Evolutionary conservation across 1,284 basidiomycete genomes (phyloP).

Genomic region (Apiotrichum mycotoxinovorans): DNA sequence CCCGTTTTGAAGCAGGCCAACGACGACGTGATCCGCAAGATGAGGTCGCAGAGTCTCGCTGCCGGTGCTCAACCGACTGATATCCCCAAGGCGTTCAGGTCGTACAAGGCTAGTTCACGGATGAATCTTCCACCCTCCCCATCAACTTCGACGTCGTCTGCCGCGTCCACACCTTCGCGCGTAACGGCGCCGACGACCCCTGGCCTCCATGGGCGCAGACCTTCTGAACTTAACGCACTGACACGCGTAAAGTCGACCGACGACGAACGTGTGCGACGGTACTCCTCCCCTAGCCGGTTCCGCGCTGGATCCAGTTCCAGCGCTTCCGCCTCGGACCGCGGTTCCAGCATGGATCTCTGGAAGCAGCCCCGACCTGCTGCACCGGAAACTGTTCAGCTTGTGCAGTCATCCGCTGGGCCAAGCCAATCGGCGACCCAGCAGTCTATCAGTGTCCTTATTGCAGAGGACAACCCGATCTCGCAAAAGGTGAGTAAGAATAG

Average conservation of each 20-base stretch:
- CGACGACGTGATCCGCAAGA: constrained; percentile 94
- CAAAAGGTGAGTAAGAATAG: constrained; percentile 63
- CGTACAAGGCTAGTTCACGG: not conserved
- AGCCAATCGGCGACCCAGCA: not conserved
- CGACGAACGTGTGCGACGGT: constrained; percentile 66
- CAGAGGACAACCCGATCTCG: constrained; percentile 96
- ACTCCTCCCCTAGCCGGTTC: constrained; percentile 80
- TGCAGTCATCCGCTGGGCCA: not conserved
- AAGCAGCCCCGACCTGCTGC: constrained; percentile 18
- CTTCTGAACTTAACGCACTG: constrained; percentile 76
- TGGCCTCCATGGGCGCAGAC: constrained; percentile 64
- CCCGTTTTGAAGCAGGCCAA: constrained; percentile 97
- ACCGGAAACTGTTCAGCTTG: constrained; percentile 2
- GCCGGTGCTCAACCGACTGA: constrained; percentile 13
- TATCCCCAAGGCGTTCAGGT: not conserved
- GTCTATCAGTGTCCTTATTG: constrained; percentile 78
- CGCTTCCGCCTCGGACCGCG: constrained; percentile 54
- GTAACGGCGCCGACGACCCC: constrained; percentile 17
- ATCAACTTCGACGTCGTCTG: constrained; percentile 85
- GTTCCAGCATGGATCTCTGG: constrained; percentile 35
- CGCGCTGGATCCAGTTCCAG: constrained; percentile 68
- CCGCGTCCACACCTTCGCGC: constrained; percentile 84
- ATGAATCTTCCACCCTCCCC: constrained; percentile 59
- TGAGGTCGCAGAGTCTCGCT: constrained; percentile 55
- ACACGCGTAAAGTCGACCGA: constrained; percentile 80